Base-by-base conservation (phyloP, 192 early-diverging fungal species). In the Coemansia guatemalensis region DNA sequence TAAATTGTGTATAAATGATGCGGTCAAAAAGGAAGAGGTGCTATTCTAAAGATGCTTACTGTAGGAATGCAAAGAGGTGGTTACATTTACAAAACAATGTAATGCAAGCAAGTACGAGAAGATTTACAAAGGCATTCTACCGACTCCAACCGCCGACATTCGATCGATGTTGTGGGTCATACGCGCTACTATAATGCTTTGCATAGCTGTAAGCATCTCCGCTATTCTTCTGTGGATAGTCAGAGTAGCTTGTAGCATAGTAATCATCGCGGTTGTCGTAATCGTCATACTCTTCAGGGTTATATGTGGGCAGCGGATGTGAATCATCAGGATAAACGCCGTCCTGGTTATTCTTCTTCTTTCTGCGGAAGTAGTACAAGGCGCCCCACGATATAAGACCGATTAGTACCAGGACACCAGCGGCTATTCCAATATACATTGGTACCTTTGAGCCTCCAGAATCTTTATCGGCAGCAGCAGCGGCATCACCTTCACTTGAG, bases 351-450 rank as follows among this genome's bases (percentile, higher is more conserved):
- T 50, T 21, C 60, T 53, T 53, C 58, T 70, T 70, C 52, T 64
- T 59, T 44, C 53, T 64, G 48, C 58, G 63, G 22, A 68, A 48
- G 25, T 62, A 57, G 53, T 64, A 68, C 56, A 74, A 54, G 1
- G 22, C 67, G 1, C 26, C 52, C 73, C 73, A 74, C 22, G 73
- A 74, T 24, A 69, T 48, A 3, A 68, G 49, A 8, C 67, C 73
- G 20, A 62, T 51, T 14, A 69, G 51, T 11, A 62, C 35, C 39
- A 74, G 20, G 0, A 55, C 61, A 26, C 58, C 32, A 7, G 61
- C 53, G 11, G 25, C 58, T 5, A 74, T 56, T 3, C 29, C 73
- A 12, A 61, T 49, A 27, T 60, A 64, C n/a, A 55, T 51, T 6
- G 29, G 26, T 17, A 56, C 7, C 48, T 48, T 62, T 35, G 49